Conservation (phyloP, 2,329 filamentous ascomycete species). For the Clonostachys chloroleuca region DNA sequence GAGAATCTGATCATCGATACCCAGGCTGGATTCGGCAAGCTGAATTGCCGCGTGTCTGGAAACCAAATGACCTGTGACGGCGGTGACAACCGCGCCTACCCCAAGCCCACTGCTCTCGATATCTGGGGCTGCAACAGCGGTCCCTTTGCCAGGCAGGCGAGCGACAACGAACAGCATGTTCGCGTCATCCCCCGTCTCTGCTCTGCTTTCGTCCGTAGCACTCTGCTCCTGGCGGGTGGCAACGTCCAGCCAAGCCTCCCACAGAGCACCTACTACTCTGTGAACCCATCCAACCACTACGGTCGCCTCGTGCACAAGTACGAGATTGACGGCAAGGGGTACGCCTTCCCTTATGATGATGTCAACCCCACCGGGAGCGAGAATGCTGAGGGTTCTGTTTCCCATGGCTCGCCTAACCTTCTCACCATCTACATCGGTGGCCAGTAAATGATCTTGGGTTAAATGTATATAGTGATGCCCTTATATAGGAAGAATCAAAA, state of each 20-base stretch:
- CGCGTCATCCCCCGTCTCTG: slow-evolving; percentile 70
- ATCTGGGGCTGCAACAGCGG: slow-evolving; percentile 52
- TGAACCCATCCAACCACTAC: slow-evolving; percentile 61
- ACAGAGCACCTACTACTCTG: slow-evolving; percentile 49
- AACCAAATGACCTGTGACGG: slow-evolving; percentile 32
- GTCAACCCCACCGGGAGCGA: slow-evolving; percentile 50
- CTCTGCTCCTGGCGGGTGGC: slow-evolving; percentile 40
- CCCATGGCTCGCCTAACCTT: slow-evolving; percentile 11
- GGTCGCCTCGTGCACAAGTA: slow-evolving; percentile 58
- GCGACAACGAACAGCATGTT: slow-evolving; percentile 40
- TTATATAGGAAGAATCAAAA: too few relatives aligned
- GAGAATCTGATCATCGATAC: slow-evolving; percentile 46
- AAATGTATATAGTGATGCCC: too few relatives aligned
- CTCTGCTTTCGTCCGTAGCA: slow-evolving; percentile 72
- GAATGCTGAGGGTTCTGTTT: slow-evolving; percentile 37
- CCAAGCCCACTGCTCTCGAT: slow-evolving; percentile 39
- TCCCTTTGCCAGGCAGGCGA: slow-evolving; percentile 43
- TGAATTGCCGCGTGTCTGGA: slow-evolving; percentile 33
- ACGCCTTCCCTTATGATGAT: slow-evolving; percentile 71
- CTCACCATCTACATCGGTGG: slow-evolving; percentile 20
- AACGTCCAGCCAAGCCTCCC: slow-evolving; percentile 47
- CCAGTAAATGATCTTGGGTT: not conserved
- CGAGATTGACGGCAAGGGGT: slow-evolving; percentile 56
- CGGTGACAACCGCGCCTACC: slow-evolving; percentile 29
- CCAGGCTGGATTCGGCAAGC: slow-evolving; percentile 45